Percentiles rank a stretch among this genome's conserved stretches.
phyloP scores from a whole-genome alignment of 352 stramenopile species.

The Achlya hypogyna region DNA sequence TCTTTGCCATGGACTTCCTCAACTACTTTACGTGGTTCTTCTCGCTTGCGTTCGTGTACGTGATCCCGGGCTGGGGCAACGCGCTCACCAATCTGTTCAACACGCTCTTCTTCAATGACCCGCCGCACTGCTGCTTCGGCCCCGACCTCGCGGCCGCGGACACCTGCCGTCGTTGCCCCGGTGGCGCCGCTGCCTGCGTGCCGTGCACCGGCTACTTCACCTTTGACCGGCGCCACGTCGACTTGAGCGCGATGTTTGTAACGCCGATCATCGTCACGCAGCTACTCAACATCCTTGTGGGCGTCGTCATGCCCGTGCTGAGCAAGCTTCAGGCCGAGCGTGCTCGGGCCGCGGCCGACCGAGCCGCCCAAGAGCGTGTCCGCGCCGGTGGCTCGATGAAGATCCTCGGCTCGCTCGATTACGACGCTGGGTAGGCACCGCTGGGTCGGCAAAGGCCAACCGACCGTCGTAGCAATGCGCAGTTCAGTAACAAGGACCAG shows the following conservation, averaged over 20 bases:
- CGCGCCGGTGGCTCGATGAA: slow-evolving; percentile 41
- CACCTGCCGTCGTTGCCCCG: slow-evolving; percentile 40
- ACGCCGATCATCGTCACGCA: slow-evolving; percentile 79
- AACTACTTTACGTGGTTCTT: slow-evolving; percentile 88
- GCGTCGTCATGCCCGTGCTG: slow-evolving; percentile 59
- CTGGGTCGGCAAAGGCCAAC: not conserved
- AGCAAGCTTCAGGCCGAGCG: slow-evolving; percentile 55
- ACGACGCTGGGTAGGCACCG: slow-evolving; percentile 25
- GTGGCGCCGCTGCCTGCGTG: slow-evolving; percentile 32
- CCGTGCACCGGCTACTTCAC: slow-evolving; percentile 54
- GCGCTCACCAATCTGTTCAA: slow-evolving; percentile 77
- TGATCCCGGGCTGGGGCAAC: slow-evolving; percentile 67
- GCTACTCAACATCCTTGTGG: slow-evolving; percentile 50
- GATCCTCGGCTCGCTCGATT: slow-evolving; percentile 71
- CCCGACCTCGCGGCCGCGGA: slow-evolving; percentile 61
- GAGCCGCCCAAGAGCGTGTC: slow-evolving; percentile 44
- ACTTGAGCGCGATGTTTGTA: slow-evolving; percentile 71
- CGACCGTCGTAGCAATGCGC: not conserved
- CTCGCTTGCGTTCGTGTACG: slow-evolving; percentile 76
- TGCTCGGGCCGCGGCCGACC: slow-evolving; percentile 47
- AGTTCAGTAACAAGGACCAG: slow-evolving; percentile 20
- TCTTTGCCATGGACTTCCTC: slow-evolving; percentile 82
- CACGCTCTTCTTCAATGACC: slow-evolving; percentile 61
- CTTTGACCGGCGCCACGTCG: slow-evolving; percentile 73
- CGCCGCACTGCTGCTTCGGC: slow-evolving; percentile 73